Evolutionary conservation across 805 yeast species (phyloP).

Genomic region (Wickerhamomyces queroliae): DNA sequence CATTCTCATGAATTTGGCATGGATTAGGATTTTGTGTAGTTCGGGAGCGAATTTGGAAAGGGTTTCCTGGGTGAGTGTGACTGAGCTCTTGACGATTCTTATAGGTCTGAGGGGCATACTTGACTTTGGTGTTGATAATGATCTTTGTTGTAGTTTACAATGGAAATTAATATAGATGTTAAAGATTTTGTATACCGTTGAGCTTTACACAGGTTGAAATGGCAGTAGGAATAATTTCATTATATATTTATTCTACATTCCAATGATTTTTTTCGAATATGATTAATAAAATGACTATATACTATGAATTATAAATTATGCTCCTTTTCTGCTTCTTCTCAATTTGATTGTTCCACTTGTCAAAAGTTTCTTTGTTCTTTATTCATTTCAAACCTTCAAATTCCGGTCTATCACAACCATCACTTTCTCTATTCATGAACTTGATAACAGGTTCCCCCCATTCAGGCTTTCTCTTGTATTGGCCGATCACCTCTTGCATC

Average conservation of each 20-base stretch:
- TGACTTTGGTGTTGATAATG: not conserved
- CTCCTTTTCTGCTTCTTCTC: too few species aligned
- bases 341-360: not conserved
- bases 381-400: slow-evolving; percentile 6
- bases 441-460: slow-evolving; percentile 66
- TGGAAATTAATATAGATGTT: not conserved
- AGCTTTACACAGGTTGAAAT: too few species aligned
- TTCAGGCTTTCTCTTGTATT: slow-evolving; percentile 55
- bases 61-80: not conserved
- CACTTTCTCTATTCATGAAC: slow-evolving; percentile 31
- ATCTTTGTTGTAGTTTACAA: not conserved
- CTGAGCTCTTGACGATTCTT: not conserved
- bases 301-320: too few species aligned
- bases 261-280: too few species aligned
- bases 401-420: slow-evolving; percentile 25
- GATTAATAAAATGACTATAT: too few species aligned
- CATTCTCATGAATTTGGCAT: not conserved
- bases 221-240: too few species aligned
- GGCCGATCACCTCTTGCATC: slow-evolving; percentile 50
- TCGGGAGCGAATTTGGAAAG: not conserved
- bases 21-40: not conserved
- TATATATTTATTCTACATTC: too few species aligned
- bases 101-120: not conserved
- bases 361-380: not conserved
- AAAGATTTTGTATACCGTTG: too few species aligned